Conservation (phyloP, 768 basidiomycete species). For the Sarcodon sp. region DNA sequence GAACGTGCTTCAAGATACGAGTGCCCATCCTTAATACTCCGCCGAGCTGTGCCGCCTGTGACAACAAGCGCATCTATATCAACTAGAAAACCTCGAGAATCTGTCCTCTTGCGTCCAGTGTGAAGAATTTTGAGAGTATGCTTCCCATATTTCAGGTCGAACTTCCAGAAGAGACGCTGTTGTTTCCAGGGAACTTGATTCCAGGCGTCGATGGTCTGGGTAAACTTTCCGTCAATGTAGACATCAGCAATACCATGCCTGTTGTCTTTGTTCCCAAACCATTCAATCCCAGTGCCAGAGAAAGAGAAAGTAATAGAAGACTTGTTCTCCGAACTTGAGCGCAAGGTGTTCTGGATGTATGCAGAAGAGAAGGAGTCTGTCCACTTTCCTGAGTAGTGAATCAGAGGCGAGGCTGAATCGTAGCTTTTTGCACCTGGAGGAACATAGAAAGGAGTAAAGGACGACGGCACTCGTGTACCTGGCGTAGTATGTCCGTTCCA, state of each 20-base stretch:
- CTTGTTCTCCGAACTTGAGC: slow-evolving; percentile 32
- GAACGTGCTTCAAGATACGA: slow-evolving; percentile 3
- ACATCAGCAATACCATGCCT: slow-evolving; percentile 44
- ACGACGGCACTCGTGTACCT: slow-evolving; percentile 27
- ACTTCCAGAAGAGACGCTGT: slow-evolving; percentile 56
- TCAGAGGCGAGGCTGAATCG: slow-evolving; percentile 54
- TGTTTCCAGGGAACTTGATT: slow-evolving; percentile 25
- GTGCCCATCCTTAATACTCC: slow-evolving; percentile 2
- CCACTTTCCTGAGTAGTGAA: slow-evolving; percentile 55
- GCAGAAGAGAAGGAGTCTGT: slow-evolving; percentile 33
- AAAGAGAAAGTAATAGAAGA: slow-evolving; percentile 48
- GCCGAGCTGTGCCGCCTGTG: slow-evolving; percentile 20
- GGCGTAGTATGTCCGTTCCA: slow-evolving; percentile 59
- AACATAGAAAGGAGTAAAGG: slow-evolving; percentile 62
- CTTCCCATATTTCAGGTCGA: slow-evolving; percentile 31
- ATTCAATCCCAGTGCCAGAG: slow-evolving; percentile 65
- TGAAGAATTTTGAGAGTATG: slow-evolving; percentile 59
- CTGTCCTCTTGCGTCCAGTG: slow-evolving; percentile 26
- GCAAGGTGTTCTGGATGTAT: slow-evolving; percentile 37
- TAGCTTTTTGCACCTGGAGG: slow-evolving; percentile 61
- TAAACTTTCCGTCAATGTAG: slow-evolving; percentile 40
- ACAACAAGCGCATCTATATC: slow-evolving; percentile 62
- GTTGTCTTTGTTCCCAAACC: slow-evolving; percentile 52
- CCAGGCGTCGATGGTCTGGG: slow-evolving; percentile 33
- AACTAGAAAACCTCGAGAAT: slow-evolving; percentile 21